A percentile compares a stretch with the other conserved stretches of the same genome.
These are phyloP conservation scores for Candida saitoana DNA, from an alignment of 805 yeast species.

Conservation along the genomic window DNA sequence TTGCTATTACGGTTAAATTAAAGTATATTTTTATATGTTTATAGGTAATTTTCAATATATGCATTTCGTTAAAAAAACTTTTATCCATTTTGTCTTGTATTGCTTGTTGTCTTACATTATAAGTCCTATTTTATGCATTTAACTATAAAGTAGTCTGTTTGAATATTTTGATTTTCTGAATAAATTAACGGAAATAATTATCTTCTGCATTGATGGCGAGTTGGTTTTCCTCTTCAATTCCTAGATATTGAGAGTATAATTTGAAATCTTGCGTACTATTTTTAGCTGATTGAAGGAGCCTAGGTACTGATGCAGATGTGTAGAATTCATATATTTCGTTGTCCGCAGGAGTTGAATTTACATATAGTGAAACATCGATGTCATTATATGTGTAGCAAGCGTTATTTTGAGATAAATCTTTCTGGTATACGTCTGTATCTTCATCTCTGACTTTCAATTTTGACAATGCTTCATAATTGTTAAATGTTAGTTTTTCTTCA, in stretches of 20 bases:
- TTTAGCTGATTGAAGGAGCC: conserved; percentile 3
- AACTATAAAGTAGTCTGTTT: too few species aligned
- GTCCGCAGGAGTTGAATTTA: conserved; percentile 10
- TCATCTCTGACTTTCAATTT: neutral
- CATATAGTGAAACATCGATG: neutral
- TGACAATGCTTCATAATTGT: conserved; percentile 1
- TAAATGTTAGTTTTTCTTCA: neutral
- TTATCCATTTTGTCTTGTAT: too few species aligned
- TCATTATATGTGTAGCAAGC: neutral
- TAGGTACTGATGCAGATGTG: conserved; percentile 4
- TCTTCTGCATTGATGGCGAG: conserved; percentile 24
- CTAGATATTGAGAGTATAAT: conserved; percentile 22
- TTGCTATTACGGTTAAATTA: too few species aligned
- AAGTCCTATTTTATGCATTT: too few species aligned
- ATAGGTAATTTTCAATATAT: too few species aligned
- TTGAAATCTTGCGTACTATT: conserved; percentile 15
- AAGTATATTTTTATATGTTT: too few species aligned
- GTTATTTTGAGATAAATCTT: neutral
- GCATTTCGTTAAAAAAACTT: neutral
- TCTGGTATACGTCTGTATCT: neutral
- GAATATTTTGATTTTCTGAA: too few species aligned
- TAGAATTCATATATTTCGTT: conserved; percentile 14
- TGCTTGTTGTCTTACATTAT: too few species aligned
- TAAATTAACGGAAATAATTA: conserved; percentile 22
- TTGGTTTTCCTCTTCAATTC: conserved; percentile 18